Evolutionary conservation across 2,329 filamentous ascomycete genomes (phyloP).

Genomic region (Ophiosphaerella herpotricha): DNA sequence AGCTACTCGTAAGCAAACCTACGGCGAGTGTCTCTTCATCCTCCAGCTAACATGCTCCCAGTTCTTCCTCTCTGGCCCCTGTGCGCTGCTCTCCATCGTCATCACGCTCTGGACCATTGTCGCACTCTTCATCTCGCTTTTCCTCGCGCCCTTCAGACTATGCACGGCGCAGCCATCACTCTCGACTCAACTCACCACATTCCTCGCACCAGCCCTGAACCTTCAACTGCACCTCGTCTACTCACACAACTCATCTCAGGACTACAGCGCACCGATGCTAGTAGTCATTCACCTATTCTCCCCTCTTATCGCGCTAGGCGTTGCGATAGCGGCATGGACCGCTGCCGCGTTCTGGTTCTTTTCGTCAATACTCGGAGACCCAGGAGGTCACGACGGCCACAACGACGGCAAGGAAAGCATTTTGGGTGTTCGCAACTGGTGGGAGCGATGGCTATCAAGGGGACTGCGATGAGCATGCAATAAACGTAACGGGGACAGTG

Average conservation of each 20-base stretch:
- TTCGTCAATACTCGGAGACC: conserved; percentile 64
- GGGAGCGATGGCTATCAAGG: conserved; percentile 61
- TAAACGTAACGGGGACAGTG: not conserved
- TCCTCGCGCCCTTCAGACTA: conserved; percentile 59
- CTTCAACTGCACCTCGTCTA: conserved; percentile 56
- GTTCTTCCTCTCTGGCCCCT: conserved; percentile 60
- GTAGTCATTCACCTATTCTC: conserved; percentile 60
- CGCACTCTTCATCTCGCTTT: conserved; percentile 54
- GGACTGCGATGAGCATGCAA: conserved; percentile 33
- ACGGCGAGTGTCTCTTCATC: not conserved
- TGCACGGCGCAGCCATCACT: conserved; percentile 56
- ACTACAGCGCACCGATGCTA: conserved; percentile 50
- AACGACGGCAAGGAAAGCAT: conserved; percentile 66
- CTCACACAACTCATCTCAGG: conserved; percentile 46
- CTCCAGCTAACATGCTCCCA: conserved; percentile 27
- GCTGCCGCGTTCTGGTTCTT: conserved; percentile 67
- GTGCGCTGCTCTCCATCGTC: conserved; percentile 59
- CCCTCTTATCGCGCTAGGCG: conserved; percentile 60
- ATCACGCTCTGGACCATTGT: conserved; percentile 58
- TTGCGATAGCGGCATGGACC: conserved; percentile 63
- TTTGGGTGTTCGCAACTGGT: conserved; percentile 62
- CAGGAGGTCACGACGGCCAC: conserved; percentile 61
- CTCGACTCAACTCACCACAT: conserved; percentile 55
- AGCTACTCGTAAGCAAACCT: conserved; percentile 45
- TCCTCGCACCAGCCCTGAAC: conserved; percentile 60